These are phyloP conservation scores for Coelastrella sp. DNA, from an alignment of 139 green algal species.

Conservation along the genomic window DNA sequence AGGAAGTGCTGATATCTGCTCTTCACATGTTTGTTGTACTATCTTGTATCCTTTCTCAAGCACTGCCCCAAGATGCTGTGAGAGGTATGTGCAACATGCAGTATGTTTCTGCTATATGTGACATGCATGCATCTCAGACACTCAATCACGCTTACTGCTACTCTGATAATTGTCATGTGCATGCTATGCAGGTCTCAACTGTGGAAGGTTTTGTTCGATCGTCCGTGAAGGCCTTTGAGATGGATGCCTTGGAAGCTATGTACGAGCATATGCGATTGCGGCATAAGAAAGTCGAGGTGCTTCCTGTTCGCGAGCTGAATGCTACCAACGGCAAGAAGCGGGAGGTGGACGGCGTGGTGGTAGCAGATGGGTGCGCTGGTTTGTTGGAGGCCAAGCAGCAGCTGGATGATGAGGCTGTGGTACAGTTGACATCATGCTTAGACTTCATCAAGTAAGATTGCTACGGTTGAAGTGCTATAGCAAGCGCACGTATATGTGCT, in stretches of 20 bases:
- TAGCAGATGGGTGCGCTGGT: conserved; percentile 25
- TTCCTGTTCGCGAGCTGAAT: not conserved
- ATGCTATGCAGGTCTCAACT: conserved; percentile 11
- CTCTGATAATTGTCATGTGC: not conserved
- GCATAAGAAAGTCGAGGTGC: not conserved
- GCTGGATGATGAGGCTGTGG: conserved; percentile 8
- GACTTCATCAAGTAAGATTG: conserved; percentile 28
- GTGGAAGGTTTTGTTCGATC: conserved; percentile 8
- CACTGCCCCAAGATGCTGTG: too few species aligned
- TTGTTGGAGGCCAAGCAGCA: conserved; percentile 26
- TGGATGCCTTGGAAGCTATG: not conserved
- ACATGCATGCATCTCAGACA: not conserved
- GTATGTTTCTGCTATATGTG: not conserved
- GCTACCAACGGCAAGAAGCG: not conserved
- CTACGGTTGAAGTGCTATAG: too few species aligned
- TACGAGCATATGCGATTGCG: not conserved
- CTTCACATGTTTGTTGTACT: too few species aligned
- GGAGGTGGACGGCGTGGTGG: conserved; percentile 21
- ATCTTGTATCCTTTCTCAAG: too few species aligned
- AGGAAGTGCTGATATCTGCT: too few species aligned
- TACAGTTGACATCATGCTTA: conserved; percentile 16
- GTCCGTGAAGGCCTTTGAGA: conserved; percentile 4
- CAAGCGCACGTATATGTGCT: too few species aligned
- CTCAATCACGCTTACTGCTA: too few species aligned
- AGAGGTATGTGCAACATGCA: too few species aligned